phyloP scores from a whole-genome alignment of 1,284 basidiomycete genomes.

The Ceratobasidium theobromae region DNA sequence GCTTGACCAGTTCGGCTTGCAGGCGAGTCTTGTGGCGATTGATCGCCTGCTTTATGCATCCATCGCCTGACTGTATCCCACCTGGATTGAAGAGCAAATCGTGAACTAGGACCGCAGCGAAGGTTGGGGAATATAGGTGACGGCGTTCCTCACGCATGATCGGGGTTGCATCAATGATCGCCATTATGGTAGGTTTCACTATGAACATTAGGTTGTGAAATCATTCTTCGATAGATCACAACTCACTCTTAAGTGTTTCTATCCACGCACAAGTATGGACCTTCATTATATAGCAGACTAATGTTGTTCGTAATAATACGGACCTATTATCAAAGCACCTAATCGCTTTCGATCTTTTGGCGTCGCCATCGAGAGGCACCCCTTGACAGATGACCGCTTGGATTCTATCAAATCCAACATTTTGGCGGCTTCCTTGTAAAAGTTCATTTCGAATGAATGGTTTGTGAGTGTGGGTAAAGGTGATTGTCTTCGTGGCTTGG shows the following conservation, averaged over 20 bases:
- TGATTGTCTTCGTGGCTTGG: not conserved
- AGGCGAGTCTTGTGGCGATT: conserved; percentile 86
- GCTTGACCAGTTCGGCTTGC: conserved; percentile 76
- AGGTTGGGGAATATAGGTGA: conserved; percentile 67
- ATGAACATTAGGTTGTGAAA: conserved; percentile 10
- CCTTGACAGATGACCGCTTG: conserved; percentile 84
- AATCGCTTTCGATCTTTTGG: conserved; percentile 77
- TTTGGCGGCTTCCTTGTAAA: conserved; percentile 85
- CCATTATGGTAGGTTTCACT: conserved; percentile 71
- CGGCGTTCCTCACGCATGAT: conserved; percentile 74
- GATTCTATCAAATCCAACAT: conserved; percentile 81
- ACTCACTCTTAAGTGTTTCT: conserved; percentile 86
- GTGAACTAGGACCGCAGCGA: conserved; percentile 82
- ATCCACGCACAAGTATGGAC: not conserved
- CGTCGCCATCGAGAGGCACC: conserved; percentile 68
- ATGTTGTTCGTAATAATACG: no score
- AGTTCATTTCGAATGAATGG: conserved; percentile 65
- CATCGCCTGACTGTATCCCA: conserved; percentile 80
- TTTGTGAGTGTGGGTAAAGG: not conserved
- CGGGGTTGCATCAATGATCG: conserved; percentile 63
- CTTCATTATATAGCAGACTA: no score
- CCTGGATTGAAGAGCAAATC: conserved; percentile 79
- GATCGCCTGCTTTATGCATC: conserved; percentile 80
- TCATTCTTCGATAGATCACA: not conserved
- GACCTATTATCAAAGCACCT: conserved; percentile 69